These are phyloP conservation scores for Myxozyma geophila DNA, from an alignment of 805 yeast genomes.

Conservation along the genomic window DNA sequence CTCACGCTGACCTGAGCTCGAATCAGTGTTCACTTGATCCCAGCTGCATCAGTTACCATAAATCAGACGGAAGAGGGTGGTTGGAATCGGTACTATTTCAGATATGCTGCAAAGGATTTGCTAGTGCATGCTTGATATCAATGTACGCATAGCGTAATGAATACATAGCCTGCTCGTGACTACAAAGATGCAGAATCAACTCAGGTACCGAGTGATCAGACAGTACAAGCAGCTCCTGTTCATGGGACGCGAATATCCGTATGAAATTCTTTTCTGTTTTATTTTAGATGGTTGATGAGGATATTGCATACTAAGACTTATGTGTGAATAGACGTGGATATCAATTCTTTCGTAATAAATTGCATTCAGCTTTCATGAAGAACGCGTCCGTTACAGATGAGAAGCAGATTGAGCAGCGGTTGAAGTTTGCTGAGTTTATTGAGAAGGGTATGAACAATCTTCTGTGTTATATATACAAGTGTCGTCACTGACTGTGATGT, in stretches of 20 bases:
- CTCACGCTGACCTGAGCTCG: neutral
- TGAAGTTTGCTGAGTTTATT: constrained; percentile 47
- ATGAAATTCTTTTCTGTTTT: constrained; percentile 21
- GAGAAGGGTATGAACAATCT: constrained; percentile 37
- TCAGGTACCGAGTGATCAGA: constrained; percentile 22
- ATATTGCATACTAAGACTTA: neutral
- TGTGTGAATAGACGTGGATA: constrained; percentile 41
- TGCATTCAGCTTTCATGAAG: constrained; percentile 44
- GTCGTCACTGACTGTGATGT: neutral
- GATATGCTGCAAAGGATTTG: too few species aligned
- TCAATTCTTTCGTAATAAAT: constrained; percentile 39
- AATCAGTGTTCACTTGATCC: neutral
- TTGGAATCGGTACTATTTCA: too few species aligned
- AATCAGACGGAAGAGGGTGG: too few species aligned
- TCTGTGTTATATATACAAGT: neutral
- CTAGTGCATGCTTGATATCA: too few species aligned
- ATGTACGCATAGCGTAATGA: too few species aligned
- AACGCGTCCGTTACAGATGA: constrained; percentile 38
- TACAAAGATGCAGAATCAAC: neutral
- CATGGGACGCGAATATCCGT: constrained; percentile 49
- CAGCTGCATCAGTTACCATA: neutral
- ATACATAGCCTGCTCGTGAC: neutral
- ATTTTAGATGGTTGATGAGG: neutral
- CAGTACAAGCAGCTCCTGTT: constrained; percentile 47
- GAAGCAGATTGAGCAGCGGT: constrained; percentile 42